Conservation (phyloP, 2,329 filamentous ascomycete genomes). For the Periconia sp. region DNA sequence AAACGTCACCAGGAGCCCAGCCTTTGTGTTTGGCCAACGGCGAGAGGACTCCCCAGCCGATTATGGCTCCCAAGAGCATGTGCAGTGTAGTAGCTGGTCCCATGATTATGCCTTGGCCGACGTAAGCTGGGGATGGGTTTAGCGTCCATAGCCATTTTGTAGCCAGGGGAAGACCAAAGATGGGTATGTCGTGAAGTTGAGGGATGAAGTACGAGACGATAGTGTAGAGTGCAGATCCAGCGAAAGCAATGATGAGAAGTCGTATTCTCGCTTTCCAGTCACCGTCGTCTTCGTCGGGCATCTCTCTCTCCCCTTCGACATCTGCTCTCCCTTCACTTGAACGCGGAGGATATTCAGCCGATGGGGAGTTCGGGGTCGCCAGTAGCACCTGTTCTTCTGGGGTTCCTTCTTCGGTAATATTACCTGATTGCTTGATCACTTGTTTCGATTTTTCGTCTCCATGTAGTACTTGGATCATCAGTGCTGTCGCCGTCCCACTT, state of each 20-base stretch:
- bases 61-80: slow-evolving; percentile 85
- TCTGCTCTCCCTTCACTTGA: slow-evolving; percentile 17
- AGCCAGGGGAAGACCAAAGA: slow-evolving; percentile 77
- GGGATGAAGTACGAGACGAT: slow-evolving; percentile 89
- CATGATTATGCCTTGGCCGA: slow-evolving; percentile 99
- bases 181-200: slow-evolving; percentile 77
- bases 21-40: slow-evolving; percentile 81
- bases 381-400: slow-evolving; percentile 43
- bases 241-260: slow-evolving; percentile 62
- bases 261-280: slow-evolving; percentile 66
- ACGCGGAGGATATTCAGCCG: slow-evolving; percentile 22
- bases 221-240: slow-evolving; percentile 64
- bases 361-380: slow-evolving; percentile 19
- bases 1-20: slow-evolving; percentile 86
- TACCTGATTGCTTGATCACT: slow-evolving; percentile 4
- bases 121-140: slow-evolving; percentile 95
- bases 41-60: slow-evolving; percentile 90
- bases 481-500: slow-evolving; percentile 89
- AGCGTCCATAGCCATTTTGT: slow-evolving; percentile 90
- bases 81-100: slow-evolving; percentile 91
- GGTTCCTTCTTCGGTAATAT: slow-evolving; percentile 11
- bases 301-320: slow-evolving; percentile 18
- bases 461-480: slow-evolving; percentile 90
- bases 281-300: slow-evolving; percentile 37
- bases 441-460: slow-evolving; percentile 50